Percentiles rank a stretch among this genome's conserved stretches.
Evolutionary conservation across 2,329 filamentous ascomycete species (phyloP).

Genomic region (Lasiodiplodia hormozganensis): DNA sequence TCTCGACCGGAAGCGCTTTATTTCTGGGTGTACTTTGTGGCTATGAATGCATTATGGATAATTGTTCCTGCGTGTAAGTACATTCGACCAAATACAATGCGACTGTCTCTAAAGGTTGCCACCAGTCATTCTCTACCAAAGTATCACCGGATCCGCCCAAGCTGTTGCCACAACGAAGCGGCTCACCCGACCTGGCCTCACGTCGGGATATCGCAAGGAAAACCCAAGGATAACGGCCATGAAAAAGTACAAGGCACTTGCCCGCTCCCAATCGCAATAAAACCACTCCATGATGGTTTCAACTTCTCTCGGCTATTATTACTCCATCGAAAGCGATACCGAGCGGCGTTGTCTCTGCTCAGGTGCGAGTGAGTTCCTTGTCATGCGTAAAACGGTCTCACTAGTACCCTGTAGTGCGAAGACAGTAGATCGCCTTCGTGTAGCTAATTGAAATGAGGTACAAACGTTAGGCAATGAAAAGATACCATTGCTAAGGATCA

Average conservation of each 20-base stretch:
- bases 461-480: too few relatives aligned
- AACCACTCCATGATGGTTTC: background rate
- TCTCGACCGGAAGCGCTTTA: slow-evolving; percentile 67
- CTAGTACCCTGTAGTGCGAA: too few relatives aligned
- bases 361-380: too few relatives aligned
- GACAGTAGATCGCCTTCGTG: too few relatives aligned
- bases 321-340: too few relatives aligned
- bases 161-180: background rate
- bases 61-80: slow-evolving; percentile 54
- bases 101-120: background rate
- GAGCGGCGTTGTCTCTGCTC: too few relatives aligned
- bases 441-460: too few relatives aligned
- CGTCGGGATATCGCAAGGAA: background rate
- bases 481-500: too few relatives aligned
- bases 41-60: slow-evolving; percentile 67
- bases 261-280: background rate
- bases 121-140: slow-evolving; percentile 11
- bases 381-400: too few relatives aligned
- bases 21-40: slow-evolving; percentile 69
- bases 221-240: background rate
- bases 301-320: background rate
- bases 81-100: too few relatives aligned
- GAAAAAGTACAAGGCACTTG: background rate
- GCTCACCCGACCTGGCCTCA: background rate
- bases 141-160: background rate